Evolutionary conservation across 2,329 filamentous ascomycete species (phyloP), one percentile per base, ranked within the genome.

Genomic region (Westerdykella aurantiaca): DNA sequence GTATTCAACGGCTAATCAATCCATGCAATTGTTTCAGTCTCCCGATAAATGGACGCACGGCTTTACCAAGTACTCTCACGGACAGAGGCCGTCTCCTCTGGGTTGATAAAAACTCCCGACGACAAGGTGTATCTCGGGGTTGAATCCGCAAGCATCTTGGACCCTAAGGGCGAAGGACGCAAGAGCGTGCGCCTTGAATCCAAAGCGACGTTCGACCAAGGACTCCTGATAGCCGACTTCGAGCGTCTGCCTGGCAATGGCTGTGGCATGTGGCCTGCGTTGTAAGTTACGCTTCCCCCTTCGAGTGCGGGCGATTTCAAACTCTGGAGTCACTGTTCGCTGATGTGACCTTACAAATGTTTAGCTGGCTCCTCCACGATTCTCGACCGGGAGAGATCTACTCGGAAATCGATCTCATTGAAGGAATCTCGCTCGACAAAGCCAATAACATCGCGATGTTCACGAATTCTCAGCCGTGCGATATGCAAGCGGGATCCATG

Each of bases 311-410:
- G 31, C 7, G 10, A 3, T 17, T 11, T 12, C 39, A 13, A 33
- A 34, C 34, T 13, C 34, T 21, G 13, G n/a, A 22, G 4, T 18
- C 17, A 34, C 10, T 31, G 12, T 10, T 7, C 1, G 18, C n/a
- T 29, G 22, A 22, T 10, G 7, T 7, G 1, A 22, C 18, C 45
- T 55, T 34, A 51, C 23, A 3, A 34, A 6, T 3, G 13, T 13
- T 14, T 35, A 57, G 53, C 31, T 56, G 52, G 53, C 42, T 77
- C 18, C 72, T 72, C 35, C 70, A 75, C 49, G 61, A 66, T 37
- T 21, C 18, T 21, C 18, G 18, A 21, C 18, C 18, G 18, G 18
- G 18, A 21, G 18, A 21, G 18, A 21, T 21, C 18, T 21, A 21
- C 6, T 21, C 18, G 18, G 18, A 21, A 21, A 21, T 21, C 18